Evolutionary conservation across 192 early-diverging fungal genomes (phyloP).

Genomic region (Coemansia sp.): DNA sequence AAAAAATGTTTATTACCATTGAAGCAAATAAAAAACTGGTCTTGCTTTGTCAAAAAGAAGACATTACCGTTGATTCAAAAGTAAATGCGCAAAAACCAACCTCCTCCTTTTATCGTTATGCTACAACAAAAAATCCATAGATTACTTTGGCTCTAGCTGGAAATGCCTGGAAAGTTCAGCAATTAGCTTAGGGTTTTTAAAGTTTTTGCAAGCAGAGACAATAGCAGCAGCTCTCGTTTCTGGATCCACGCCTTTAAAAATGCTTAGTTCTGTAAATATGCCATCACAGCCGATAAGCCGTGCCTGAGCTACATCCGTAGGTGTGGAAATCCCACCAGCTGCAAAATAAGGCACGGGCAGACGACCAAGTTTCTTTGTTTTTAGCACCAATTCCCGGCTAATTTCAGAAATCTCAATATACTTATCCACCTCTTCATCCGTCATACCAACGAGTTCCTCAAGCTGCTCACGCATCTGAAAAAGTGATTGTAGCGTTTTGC

Average conservation of each 20-base stretch:
- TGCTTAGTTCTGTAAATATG: constrained; percentile 88
- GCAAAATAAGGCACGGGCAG: constrained; percentile 97
- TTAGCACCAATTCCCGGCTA: constrained; percentile 77
- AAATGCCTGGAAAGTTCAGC: constrained; percentile 5
- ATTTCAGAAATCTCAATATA: constrained; percentile 86
- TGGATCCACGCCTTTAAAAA: constrained; percentile 86
- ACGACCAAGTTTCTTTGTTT: constrained; percentile 77
- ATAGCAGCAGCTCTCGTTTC: constrained; percentile 84
- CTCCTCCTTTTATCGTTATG: no score
- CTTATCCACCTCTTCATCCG: constrained; percentile 64
- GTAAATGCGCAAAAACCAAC: no score
- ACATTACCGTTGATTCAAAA: no score
- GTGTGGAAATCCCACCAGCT: constrained; percentile 90
- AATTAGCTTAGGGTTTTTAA: neutral
- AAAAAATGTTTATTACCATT: no score
- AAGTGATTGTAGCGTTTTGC: constrained; percentile 83
- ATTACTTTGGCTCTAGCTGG: no score
- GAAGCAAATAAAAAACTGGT: no score
- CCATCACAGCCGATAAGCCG: constrained; percentile 97
- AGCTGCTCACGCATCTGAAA: constrained; percentile 61
- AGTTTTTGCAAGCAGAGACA: constrained; percentile 65
- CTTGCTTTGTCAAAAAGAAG: no score
- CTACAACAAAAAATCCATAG: no score
- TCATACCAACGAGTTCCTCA: constrained; percentile 68
- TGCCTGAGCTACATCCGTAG: constrained; percentile 94